Conservation (phyloP, 2,329 filamentous ascomycete species). For the Fusarium sp. region DNA sequence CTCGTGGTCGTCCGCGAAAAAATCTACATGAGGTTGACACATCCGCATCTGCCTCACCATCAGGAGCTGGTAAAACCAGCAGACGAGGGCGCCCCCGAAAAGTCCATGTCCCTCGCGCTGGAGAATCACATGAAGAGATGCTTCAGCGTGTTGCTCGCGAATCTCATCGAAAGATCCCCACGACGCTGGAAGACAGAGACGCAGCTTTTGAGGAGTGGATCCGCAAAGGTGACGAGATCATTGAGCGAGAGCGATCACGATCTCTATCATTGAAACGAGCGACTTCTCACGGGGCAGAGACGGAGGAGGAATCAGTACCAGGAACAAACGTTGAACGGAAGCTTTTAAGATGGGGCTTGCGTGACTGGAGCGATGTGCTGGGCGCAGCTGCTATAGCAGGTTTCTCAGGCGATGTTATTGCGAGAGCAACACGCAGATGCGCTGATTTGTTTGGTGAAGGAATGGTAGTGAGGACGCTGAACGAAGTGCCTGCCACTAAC, state of each 20-base stretch:
- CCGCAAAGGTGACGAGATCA: slow-evolving; percentile 43
- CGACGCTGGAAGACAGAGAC: slow-evolving; percentile 40
- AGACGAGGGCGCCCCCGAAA: slow-evolving; percentile 54
- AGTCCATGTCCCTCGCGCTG: slow-evolving; percentile 50
- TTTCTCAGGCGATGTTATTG: slow-evolving; percentile 71
- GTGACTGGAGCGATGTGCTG: slow-evolving; percentile 88
- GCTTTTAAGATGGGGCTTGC: slow-evolving; percentile 54
- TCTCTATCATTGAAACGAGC: slow-evolving; percentile 26
- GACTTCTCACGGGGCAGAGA: slow-evolving; percentile 24
- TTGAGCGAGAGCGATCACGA: slow-evolving; percentile 23
- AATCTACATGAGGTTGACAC: not conserved
- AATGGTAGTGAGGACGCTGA: slow-evolving; percentile 71
- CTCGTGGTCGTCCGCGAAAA: slow-evolving; percentile 44
- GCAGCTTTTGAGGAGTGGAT: slow-evolving; percentile 49
- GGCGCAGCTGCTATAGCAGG: slow-evolving; percentile 80
- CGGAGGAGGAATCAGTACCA: slow-evolving; percentile 20
- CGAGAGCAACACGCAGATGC: slow-evolving; percentile 77
- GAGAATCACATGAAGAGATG: slow-evolving; percentile 59
- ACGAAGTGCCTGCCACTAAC: slow-evolving; percentile 44
- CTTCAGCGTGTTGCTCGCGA: slow-evolving; percentile 58
- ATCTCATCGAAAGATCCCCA: slow-evolving; percentile 45
- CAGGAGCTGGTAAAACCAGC: slow-evolving; percentile 6
- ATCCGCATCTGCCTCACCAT: slow-evolving; percentile 20
- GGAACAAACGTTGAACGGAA: slow-evolving; percentile 39
- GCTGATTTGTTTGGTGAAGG: slow-evolving; percentile 77